Percentiles rank a stretch among this genome's conserved stretches.
Evolutionary conservation across 106 monocot species (phyloP).

Genomic region (Dioscorea alata): DNA sequence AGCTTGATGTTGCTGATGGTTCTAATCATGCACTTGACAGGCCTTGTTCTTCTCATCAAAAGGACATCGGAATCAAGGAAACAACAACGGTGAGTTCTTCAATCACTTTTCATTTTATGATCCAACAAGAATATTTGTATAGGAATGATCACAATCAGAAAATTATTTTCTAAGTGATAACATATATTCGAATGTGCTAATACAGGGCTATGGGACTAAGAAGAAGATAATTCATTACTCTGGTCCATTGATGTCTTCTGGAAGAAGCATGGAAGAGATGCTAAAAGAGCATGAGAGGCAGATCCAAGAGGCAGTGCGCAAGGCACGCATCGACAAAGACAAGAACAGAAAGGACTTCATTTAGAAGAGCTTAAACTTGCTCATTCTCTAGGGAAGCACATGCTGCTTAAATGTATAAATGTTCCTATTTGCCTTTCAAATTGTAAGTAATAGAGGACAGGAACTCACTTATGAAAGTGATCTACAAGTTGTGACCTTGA

Average conservation of each 20-base stretch:
- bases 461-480: too few species aligned
- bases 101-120: neutral
- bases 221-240: conserved; percentile 44
- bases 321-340: conserved; percentile 25
- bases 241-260: conserved; percentile 35
- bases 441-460: too few species aligned
- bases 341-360: conserved; percentile 21
- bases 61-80: conserved; percentile 6
- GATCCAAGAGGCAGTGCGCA: conserved; percentile 37
- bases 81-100: conserved; percentile 10
- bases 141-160: too few species aligned
- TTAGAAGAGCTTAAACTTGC: neutral
- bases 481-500: too few species aligned
- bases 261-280: conserved; percentile 37
- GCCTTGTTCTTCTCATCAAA: conserved; percentile 11
- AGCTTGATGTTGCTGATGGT: conserved; percentile 12
- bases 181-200: neutral
- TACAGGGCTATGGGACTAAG: conserved; percentile 30
- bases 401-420: too few species aligned
- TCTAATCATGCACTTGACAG: conserved; percentile 13
- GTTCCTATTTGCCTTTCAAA: too few species aligned
- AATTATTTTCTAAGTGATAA: too few species aligned
- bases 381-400: too few species aligned
- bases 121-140: too few species aligned
- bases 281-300: conserved; percentile 50